Evolutionary conservation across 148 eudicot species (phyloP).

Genomic region (Oxyria digyna): DNA sequence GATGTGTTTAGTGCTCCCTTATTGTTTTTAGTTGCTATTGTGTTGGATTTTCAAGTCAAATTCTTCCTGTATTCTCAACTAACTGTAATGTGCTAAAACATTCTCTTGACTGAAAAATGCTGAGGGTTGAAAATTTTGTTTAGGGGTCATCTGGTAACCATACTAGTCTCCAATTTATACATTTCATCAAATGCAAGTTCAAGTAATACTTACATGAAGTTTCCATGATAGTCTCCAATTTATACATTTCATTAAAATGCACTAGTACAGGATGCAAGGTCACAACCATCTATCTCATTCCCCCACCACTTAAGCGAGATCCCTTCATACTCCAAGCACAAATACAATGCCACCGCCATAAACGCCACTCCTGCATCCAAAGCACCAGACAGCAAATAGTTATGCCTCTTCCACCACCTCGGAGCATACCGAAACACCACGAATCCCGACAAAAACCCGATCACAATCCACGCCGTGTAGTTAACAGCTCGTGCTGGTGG

Average conservation of each 20-base stretch:
- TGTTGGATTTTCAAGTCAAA: too few relatives aligned
- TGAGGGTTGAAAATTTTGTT: too few relatives aligned
- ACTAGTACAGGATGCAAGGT: not conserved
- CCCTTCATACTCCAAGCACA: not conserved
- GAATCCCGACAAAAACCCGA: not conserved
- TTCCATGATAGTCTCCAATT: too few relatives aligned
- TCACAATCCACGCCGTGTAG: constrained; percentile 2
- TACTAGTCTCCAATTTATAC: too few relatives aligned
- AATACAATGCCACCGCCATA: not conserved
- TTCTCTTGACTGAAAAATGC: too few relatives aligned
- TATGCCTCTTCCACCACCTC: constrained; percentile 11
- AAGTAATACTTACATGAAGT: too few relatives aligned
- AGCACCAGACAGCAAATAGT: constrained; percentile 1
- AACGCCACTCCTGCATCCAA: constrained; percentile 10
- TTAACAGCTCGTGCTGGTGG: constrained; percentile 1
- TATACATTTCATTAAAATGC: not conserved
- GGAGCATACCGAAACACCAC: not conserved
- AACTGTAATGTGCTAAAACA: too few relatives aligned
- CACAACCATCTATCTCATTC: not conserved
- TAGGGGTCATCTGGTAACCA: too few relatives aligned
- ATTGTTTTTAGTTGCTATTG: too few relatives aligned
- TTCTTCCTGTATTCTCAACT: too few relatives aligned
- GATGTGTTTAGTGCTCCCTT: too few relatives aligned
- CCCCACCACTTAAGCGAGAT: constrained; percentile 1
- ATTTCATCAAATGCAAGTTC: too few relatives aligned